Evolutionary conservation across 371 early-diverging fungal genomes (phyloP), one percentile per base, ranked within the genome.

Genomic region (Batrachochytrium dendrobatidis): DNA sequence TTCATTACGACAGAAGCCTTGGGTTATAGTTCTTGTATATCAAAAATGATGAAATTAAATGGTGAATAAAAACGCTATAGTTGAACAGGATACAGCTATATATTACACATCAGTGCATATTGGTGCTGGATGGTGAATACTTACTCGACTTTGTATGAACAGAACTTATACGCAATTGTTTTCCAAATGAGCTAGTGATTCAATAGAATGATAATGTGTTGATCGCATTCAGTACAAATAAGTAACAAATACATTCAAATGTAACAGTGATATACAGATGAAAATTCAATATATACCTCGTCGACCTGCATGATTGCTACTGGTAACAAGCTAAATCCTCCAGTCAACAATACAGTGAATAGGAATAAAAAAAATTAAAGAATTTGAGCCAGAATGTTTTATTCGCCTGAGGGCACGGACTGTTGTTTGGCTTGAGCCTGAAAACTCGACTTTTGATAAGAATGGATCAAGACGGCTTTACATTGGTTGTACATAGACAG

Each of bases 1-100:
- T 70, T 89, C 89, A 70, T 99, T 97, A 66, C 94, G 89, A 79
- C 99, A 99, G 61, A 99, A 92, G 68, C 82, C 86, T 54, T 88
- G 89, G 30, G 85, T 86, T 25, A 82, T 72, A 12, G 95, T 94
- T 68, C 86, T 89, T 51, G 28, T 50, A 32, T 7, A 33, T 32
- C 28, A 31, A 35, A 18, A 44, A 20, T 30, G 34, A 52, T 3
- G 3, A 29, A 43, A 56, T 44, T 6, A 18, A 24, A 1, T 3
- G 18, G 22, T 29, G 18, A 34, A 30, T 34, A 43, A 43, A 8
- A 30, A 51, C 10, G 50, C 56, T 52, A 12, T 25, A 25, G n/a
- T n/a, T n/a, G n/a, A 48, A 45, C 44, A 49, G 43, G 29, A 30
- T 25, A 26, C 35, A 3, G 25, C 7, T 22, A 25, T 49, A 22